Base-by-base conservation (phyloP, 2,329 filamentous ascomycete genomes). In the Aspergillus amoenus region DNA sequence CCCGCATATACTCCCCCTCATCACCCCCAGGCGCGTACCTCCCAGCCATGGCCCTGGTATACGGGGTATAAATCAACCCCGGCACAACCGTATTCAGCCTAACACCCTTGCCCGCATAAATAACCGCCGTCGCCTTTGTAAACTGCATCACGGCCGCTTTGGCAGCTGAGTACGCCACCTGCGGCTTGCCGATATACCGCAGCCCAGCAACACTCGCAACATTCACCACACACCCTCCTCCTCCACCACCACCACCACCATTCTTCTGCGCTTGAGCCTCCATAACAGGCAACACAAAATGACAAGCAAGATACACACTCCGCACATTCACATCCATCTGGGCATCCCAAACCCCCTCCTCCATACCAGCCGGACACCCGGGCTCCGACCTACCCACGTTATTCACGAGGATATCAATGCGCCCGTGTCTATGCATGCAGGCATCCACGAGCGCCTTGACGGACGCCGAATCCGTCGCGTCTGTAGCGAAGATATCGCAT, bases 331-430 rank as follows among this genome's bases (percentile, higher is more conserved):
- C 67, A 11, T 81, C 78, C 52, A 82, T 76, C 58, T 85, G 83
- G 0, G 70, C 58, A 61, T 84, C 78, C 82, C 82, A 85, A 0
- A 73, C 64, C 0, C 75, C 73, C 52, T 85, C 81, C 0, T 54
- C 45, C 73, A 85, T 79, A 0, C 68, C 70, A 0, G 77, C 82
- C 0, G 82, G 78, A 27, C 76, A 75, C 0, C 82, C 82, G 0
- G 77, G 79, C 58, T 86, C 82, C 0, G 79, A 82, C 52, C 78
- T 78, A 3, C 84, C 85, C 2, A 86, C 84, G 51, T 86, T 86
- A 60, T 85, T 85, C 17, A 88, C 67, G 0, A 87, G 71, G 21
- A 87, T 82, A 60, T 87, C 84, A 52, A 86, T 81, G 6, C 80
- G 77, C 11, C 82, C 82, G 59, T 85, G 79, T 41, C 78, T 79